Evolutionary conservation across 208 protist genomes (phyloP).

Genomic region (Acanthamoeba lenticulata): DNA sequence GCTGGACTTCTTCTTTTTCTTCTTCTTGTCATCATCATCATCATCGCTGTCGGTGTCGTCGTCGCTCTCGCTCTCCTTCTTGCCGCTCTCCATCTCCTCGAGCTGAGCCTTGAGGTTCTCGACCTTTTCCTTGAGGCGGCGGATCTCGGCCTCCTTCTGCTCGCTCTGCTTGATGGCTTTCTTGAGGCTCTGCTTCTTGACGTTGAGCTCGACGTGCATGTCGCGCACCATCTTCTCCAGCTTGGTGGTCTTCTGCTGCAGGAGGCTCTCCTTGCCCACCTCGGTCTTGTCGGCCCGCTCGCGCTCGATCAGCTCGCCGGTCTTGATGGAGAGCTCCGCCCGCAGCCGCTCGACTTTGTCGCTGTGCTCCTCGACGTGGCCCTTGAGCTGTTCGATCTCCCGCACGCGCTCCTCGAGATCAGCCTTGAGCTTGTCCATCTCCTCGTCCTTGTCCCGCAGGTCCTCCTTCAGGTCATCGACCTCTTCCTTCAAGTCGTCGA

Average conservation of each 20-base stretch:
- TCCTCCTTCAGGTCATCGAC: conserved; percentile 48
- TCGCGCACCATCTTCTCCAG: conserved; percentile 63
- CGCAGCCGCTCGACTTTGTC: conserved; percentile 3
- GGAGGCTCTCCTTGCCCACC: conserved; percentile 53
- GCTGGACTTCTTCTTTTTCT: conserved; percentile 19
- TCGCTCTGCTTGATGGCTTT: conserved; percentile 64
- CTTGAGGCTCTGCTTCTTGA: conserved; percentile 64
- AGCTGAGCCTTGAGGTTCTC: conserved; percentile 38
- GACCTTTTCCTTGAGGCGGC: conserved; percentile 33
- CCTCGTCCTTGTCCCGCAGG: not conserved
- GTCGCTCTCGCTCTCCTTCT: conserved; percentile 52
- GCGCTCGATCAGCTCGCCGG: conserved; percentile 39
- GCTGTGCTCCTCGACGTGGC: conserved; percentile 47
- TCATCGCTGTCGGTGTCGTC: not conserved
- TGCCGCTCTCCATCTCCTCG: conserved; percentile 21
- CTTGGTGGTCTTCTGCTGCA: conserved; percentile 62
- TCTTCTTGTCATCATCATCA: not conserved
- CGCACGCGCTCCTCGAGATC: not conserved
- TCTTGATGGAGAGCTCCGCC: conserved; percentile 23
- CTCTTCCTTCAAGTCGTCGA: conserved; percentile 22
- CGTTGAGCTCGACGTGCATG: conserved; percentile 64
- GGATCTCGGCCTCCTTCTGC: conserved; percentile 56
- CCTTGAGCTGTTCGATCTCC: not conserved
- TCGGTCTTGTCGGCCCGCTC: conserved; percentile 47
- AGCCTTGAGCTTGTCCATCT: not conserved